Evolutionary conservation across 2,329 filamentous ascomycete genomes (phyloP), one percentile per base, ranked within the genome.

Genomic region (Curvularia sp.): DNA sequence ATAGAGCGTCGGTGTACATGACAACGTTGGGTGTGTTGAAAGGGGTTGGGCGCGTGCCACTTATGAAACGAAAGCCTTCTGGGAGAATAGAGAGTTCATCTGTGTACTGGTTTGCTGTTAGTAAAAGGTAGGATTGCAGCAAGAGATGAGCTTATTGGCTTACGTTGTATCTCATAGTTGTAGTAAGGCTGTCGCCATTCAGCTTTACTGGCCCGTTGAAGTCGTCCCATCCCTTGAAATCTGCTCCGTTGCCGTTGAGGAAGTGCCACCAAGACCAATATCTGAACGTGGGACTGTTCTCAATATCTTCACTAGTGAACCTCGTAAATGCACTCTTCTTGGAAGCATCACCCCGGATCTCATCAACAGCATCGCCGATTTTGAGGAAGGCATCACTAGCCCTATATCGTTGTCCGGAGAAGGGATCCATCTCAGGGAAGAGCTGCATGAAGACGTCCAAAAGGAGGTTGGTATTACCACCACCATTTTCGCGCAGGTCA

Each of bases 401-500:
- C 12, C 69, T 57, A 48, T 72, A 71, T 7, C 65, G 51, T 25
- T 70, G 64, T 8, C 42, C 70, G 19, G 66, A 68, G 64, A 79
- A 82, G 8, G 79, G 77, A 6, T 70, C 65, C n/a, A 72, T 56
- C 0, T 66, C 52, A 3, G 84, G 84, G 70, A 85, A 85, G 38
- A 86, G 75, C 61, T 84, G 80, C 46, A 78, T 77, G 64, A 87
- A 87, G 0, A 68, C 45, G 36, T 79, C 76, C 19, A 76, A 68
- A 9, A 73, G 67, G 5, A 76, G 61, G 41, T 71, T 60, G 1
- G 71, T 69, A 10, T 62, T 61, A 10, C 88, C 87, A 15, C 87
- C 87, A 0, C 77, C 77, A 60, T 90, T 90, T 3, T 78, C 80
- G 7, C 83, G 81, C 8, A 90, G 64, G 63, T 90, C 88, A 56